phyloP scores from a whole-genome alignment of 225 moss, liverwort and hornwort species.

The Climacium dendroides region DNA sequence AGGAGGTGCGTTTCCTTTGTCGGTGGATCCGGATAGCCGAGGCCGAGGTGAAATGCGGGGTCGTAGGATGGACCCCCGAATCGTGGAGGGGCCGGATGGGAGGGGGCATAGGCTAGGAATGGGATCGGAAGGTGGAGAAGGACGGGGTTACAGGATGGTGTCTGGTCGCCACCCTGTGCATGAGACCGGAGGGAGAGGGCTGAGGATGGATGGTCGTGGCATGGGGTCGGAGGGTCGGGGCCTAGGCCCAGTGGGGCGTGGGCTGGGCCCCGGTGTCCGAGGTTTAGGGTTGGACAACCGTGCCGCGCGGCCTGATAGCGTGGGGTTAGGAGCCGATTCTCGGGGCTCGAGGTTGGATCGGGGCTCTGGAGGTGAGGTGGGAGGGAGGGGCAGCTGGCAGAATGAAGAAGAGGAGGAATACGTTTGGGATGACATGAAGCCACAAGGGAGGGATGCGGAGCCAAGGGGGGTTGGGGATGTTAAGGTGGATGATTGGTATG shows the following conservation, averaged over 20 bases:
- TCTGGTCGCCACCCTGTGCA: constrained; percentile 5
- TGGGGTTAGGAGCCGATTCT: background rate
- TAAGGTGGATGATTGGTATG: constrained; percentile 42
- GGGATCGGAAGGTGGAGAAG: constrained; percentile 25
- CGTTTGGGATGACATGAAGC: constrained; percentile 87
- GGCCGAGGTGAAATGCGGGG: constrained; percentile 27
- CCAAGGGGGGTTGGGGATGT: constrained; percentile 22
- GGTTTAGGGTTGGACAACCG: constrained; percentile 8
- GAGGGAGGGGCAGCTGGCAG: constrained; percentile 58
- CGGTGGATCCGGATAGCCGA: constrained; percentile 22
- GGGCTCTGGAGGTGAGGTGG: background rate
- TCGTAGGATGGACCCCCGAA: constrained; percentile 24
- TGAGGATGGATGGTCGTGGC: constrained; percentile 15
- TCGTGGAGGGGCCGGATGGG: constrained; percentile 22
- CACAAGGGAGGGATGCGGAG: constrained; percentile 44
- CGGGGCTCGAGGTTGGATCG: constrained; percentile 2
- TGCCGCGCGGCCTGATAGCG: background rate
- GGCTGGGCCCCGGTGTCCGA: constrained; percentile 2
- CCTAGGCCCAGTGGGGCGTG: background rate
- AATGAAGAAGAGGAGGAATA: constrained; percentile 90
- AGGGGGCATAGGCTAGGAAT: constrained; percentile 12
- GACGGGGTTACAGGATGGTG: constrained; percentile 17
- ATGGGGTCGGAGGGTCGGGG: background rate
- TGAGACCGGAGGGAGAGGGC: constrained; percentile 21
- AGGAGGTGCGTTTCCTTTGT: constrained; percentile 36